Evolutionary conservation across 2,329 filamentous ascomycete genomes (phyloP).

Genomic region (Colletotrichum musae): DNA sequence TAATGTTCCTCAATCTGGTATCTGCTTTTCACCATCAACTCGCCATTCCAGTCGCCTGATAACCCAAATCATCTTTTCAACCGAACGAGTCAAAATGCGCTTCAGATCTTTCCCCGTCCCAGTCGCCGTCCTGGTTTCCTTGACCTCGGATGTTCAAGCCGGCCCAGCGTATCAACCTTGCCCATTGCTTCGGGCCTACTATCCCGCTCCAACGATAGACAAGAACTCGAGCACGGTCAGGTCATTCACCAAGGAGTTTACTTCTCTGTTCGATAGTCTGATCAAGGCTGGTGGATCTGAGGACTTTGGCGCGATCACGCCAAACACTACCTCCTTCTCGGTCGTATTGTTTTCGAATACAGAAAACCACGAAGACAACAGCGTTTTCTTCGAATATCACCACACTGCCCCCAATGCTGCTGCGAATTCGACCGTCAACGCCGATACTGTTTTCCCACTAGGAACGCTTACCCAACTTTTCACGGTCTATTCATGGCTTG

Average conservation of each 20-base stretch:
- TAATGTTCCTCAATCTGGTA: no score
- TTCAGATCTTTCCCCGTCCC: no score
- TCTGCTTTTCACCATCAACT: no score
- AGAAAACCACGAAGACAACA: constrained; percentile 21
- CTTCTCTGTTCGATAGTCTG: constrained; percentile 42
- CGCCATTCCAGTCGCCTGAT: no score
- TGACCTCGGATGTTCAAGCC: not conserved
- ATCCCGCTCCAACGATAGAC: constrained; percentile 37
- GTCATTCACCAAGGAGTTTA: constrained; percentile 41
- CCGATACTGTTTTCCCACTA: constrained; percentile 46
- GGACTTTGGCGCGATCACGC: constrained; percentile 44
- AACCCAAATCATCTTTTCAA: no score
- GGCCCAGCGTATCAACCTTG: constrained; percentile 41
- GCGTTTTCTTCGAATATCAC: constrained; percentile 45
- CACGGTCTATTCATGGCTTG: constrained; percentile 52
- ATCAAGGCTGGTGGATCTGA: constrained; percentile 41
- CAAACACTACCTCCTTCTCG: constrained; percentile 48
- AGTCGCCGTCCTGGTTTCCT: no score
- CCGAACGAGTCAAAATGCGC: no score
- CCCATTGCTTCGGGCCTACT: constrained; percentile 42
- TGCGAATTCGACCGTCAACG: constrained; percentile 42
- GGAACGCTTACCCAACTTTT: constrained; percentile 51
- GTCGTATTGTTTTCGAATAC: constrained; percentile 45
- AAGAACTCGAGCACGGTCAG: constrained; percentile 32
- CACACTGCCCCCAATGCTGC: constrained; percentile 41